Evolutionary conservation across 768 basidiomycete genomes (phyloP).

Genomic region (Kwoniella dejecticola): DNA sequence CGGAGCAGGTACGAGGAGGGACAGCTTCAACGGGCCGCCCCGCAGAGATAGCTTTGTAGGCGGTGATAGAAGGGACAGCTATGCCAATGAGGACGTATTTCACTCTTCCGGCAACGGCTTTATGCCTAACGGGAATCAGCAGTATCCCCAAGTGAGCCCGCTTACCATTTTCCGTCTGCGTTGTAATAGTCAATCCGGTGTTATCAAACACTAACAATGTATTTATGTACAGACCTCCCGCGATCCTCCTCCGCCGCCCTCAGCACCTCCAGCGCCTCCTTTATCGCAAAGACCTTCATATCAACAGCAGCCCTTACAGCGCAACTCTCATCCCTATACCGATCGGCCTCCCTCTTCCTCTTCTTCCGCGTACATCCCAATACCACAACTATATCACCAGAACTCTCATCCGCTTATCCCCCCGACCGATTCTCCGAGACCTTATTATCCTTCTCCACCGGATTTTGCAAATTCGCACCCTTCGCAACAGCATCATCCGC

Average conservation of each 20-base stretch:
- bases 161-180: no score
- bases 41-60: neutral
- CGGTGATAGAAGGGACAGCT: neutral
- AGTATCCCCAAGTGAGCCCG: no score
- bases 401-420: constrained; percentile 1
- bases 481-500: neutral
- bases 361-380: neutral
- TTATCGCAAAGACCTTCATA: constrained; percentile 6
- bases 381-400: constrained; percentile 21
- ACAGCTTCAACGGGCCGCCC: constrained; percentile 1
- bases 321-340: neutral
- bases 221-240: neutral
- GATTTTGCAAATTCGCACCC: constrained; percentile 4
- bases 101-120: neutral
- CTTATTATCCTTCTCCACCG: constrained; percentile 16
- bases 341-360: neutral
- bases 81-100: neutral
- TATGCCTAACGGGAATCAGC: no score
- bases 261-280: neutral
- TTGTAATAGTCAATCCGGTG: no score
- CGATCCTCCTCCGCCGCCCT: neutral
- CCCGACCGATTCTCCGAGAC: constrained; percentile 1
- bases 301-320: neutral
- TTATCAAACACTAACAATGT: no score
- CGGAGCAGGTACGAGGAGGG: neutral